These are phyloP conservation scores for Backusella tarrabulga DNA, from an alignment of 192 early-diverging fungal species.

Conservation along the genomic window DNA sequence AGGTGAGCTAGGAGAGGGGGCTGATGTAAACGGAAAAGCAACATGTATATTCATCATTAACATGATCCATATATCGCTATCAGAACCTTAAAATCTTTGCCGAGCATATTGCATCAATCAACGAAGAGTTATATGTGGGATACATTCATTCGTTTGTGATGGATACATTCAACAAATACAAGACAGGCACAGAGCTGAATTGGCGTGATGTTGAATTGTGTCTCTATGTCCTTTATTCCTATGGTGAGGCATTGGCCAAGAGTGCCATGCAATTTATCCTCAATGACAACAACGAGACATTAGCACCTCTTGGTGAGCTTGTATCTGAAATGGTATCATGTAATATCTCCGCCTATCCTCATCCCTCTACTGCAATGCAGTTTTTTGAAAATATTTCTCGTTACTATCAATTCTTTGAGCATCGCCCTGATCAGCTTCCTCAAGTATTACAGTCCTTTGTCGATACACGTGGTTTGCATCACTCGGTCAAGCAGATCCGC, in stretches of 20 bases:
- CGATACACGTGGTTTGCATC: constrained; percentile 73
- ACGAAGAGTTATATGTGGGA: constrained; percentile 54
- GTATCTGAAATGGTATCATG: constrained; percentile 6
- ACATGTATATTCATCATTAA: background rate
- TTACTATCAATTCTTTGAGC: constrained; percentile 72
- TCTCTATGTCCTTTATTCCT: constrained; percentile 72
- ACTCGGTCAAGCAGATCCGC: constrained; percentile 66
- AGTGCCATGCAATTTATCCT: constrained; percentile 47
- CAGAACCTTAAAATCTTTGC: constrained; percentile 68
- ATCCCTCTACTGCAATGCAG: constrained; percentile 65
- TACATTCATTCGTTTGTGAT: constrained; percentile 63
- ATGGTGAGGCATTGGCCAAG: constrained; percentile 62
- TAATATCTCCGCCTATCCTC: constrained; percentile 65
- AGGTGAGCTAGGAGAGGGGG: constrained; percentile 34
- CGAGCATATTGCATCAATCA: constrained; percentile 75
- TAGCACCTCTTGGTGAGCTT: constrained; percentile 46
- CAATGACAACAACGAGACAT: constrained; percentile 46
- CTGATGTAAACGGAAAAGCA: too few species aligned
- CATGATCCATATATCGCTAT: background rate
- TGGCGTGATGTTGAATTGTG: constrained; percentile 81
- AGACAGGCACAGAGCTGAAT: constrained; percentile 43
- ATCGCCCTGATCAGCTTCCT: constrained; percentile 60
- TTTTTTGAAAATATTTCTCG: constrained; percentile 77
- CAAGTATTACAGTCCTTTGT: constrained; percentile 74
- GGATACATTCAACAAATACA: constrained; percentile 59